Conservation (phyloP, 768 basidiomycete species). For the Leccinum variicolor region DNA sequence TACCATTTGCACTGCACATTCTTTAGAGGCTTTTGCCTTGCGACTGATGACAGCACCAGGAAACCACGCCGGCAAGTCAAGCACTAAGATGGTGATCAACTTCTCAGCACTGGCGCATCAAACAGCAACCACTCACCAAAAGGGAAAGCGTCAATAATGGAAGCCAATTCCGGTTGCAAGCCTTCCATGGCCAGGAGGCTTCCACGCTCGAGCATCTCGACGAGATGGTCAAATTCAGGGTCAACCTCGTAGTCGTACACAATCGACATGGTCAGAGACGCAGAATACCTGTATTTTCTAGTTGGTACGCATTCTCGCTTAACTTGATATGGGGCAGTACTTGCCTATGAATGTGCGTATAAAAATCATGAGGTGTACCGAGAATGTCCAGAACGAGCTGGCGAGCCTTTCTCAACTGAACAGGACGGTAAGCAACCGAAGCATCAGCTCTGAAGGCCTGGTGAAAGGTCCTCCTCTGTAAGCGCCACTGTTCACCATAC, state of each 20-base stretch:
- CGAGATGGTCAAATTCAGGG: slow-evolving; percentile 34
- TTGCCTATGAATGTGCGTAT: slow-evolving; percentile 9
- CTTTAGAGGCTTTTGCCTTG: slow-evolving; percentile 9
- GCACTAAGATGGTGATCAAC: slow-evolving; percentile 11
- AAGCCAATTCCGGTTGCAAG: slow-evolving; percentile 15
- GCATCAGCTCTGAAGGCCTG: slow-evolving; percentile 23
- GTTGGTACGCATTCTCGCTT: background rate
- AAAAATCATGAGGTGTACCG: background rate
- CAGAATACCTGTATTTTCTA: slow-evolving; percentile 25
- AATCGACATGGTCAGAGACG: slow-evolving; percentile 37
- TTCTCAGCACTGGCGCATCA: background rate
- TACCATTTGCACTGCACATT: slow-evolving; percentile 11
- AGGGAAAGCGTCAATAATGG: slow-evolving; percentile 19
- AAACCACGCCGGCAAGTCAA: slow-evolving; percentile 22
- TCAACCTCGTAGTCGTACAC: slow-evolving; percentile 39
- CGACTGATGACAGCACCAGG: slow-evolving; percentile 27
- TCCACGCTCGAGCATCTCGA: slow-evolving; percentile 36
- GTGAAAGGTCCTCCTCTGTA: slow-evolving; percentile 22
- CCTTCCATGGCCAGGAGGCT: slow-evolving; percentile 11
- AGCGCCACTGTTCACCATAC: slow-evolving; percentile 24
- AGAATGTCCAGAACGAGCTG: slow-evolving; percentile 18
- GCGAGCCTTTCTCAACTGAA: slow-evolving; percentile 18
- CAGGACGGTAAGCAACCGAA: slow-evolving; percentile 4
- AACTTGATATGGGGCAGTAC: background rate
- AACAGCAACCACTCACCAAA: slow-evolving; percentile 11